Base-by-base conservation (phyloP, 2,329 filamentous ascomycete species). In the Annulohypoxylon truncatum region DNA sequence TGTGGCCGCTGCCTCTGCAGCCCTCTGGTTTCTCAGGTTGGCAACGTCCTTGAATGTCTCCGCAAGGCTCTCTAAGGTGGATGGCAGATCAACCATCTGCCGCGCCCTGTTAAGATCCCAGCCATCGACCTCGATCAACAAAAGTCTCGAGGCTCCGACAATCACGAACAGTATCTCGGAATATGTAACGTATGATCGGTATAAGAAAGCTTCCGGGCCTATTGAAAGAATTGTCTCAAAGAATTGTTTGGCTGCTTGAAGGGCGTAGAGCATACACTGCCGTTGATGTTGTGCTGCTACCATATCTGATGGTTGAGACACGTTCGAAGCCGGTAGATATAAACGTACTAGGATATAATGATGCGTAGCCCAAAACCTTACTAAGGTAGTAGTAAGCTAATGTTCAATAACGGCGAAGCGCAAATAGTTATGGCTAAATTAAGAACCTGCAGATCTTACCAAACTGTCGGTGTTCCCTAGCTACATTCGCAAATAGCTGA, bases 321-420 rank as follows among this genome's bases (percentile, higher is more conserved):
- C 68, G 38, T 71, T 73, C 4, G 79, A 79, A 6, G 79, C 80
- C 0, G 80, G 80, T 29, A 82, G 75, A 66, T 82, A 80, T 12
- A 81, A 66, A 6, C 78, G 75, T 24, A 79, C 77, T 2, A 80
- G 68, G 10, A 79, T 71, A 38, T 79, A 79, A n/a, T 77, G 73
- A 54, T 79, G 75, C 42, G 77, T 74, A 13, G 78, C 69, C 44
- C 72, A 73, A 58, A 79, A 77, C 28, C 64, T 40, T 44, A 71
- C 61, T 74, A 70, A 22, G 67, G 44, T n/a, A 66, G 52, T 2
- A 53, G 66, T 75, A 4, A 54, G 48, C 31, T 9, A 12, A 33
- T 15, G n/a, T 9, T 40, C 18, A 50, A 20, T 4, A 22, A 13
- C 1, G 24, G 33, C 47, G 50, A 60, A 22, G 24, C 12, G 6